These are phyloP conservation scores for Suhomyces sp. DNA, from an alignment of 805 yeast genomes.

Conservation along the genomic window DNA sequence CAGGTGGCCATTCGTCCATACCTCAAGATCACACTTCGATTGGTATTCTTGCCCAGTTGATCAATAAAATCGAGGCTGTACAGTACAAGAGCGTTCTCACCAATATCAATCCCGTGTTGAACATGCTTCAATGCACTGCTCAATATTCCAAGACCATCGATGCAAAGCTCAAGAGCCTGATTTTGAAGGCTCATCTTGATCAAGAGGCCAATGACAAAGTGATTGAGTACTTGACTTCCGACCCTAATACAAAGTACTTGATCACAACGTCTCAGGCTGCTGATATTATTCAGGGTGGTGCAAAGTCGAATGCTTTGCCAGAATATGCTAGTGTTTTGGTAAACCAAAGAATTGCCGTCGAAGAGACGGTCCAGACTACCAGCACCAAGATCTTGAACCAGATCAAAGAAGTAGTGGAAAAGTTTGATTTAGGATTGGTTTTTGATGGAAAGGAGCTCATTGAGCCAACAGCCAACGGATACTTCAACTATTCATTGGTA, in stretches of 20 bases:
- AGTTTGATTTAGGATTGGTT: slow-evolving; percentile 36
- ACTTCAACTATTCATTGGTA: slow-evolving; percentile 27
- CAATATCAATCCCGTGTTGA: slow-evolving; percentile 43
- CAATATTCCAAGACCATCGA: slow-evolving; percentile 39
- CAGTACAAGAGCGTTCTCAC: slow-evolving; percentile 38
- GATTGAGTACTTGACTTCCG: slow-evolving; percentile 27
- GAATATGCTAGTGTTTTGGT: slow-evolving; percentile 43
- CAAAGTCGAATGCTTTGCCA: slow-evolving; percentile 50
- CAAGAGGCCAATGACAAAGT: slow-evolving; percentile 35
- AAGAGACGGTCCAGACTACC: slow-evolving; percentile 34
- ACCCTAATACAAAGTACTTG: slow-evolving; percentile 29
- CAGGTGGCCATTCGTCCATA: slow-evolving; percentile 52
- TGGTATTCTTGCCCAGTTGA: slow-evolving; percentile 44
- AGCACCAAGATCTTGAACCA: slow-evolving; percentile 30
- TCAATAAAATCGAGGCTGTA: slow-evolving; percentile 36
- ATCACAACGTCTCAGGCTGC: slow-evolving; percentile 49
- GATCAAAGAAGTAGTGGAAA: slow-evolving; percentile 30
- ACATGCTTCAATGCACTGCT: slow-evolving; percentile 46
- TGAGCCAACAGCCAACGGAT: slow-evolving; percentile 26
- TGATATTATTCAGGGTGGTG: slow-evolving; percentile 48
- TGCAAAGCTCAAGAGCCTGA: slow-evolving; percentile 29
- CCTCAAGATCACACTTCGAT: slow-evolving; percentile 50
- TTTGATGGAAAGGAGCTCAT: slow-evolving; percentile 23
- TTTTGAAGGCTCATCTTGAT: slow-evolving; percentile 38
- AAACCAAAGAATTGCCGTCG: slow-evolving; percentile 48